phyloP scores from a whole-genome alignment of 176 grass and related monocot species.

The Musa troglodytarum region DNA sequence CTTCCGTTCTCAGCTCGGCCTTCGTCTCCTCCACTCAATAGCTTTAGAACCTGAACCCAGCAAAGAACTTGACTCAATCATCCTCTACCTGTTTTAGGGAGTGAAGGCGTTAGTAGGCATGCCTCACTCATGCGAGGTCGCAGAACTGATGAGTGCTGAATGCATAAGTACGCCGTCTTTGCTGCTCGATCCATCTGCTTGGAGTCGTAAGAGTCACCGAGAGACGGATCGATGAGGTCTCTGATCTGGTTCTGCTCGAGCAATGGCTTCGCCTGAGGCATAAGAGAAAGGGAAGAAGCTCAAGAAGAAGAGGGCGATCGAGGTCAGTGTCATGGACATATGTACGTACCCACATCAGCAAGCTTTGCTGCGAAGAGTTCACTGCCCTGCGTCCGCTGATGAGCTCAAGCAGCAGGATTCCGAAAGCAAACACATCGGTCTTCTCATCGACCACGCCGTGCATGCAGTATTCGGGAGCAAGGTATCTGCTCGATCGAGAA shows the following conservation, averaged over 20 bases:
- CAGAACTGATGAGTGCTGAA: conserved; percentile 27
- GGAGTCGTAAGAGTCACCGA: conserved; percentile 37
- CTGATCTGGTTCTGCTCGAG: conserved; percentile 15
- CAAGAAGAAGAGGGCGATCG: no score
- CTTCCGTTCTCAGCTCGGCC: background rate
- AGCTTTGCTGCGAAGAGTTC: conserved; percentile 43
- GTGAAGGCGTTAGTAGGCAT: conserved; percentile 42
- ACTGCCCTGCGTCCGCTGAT: conserved; percentile 61
- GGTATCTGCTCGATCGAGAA: conserved; percentile 33
- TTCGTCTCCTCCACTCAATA: background rate
- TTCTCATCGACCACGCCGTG: conserved; percentile 87
- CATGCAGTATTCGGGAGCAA: conserved; percentile 72
- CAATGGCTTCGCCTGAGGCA: conserved; percentile 40
- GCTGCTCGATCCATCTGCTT: conserved; percentile 36
- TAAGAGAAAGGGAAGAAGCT: background rate
- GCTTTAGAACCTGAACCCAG: conserved; percentile 4
- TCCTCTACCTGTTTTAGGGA: conserved; percentile 55
- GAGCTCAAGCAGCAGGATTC: conserved; percentile 68
- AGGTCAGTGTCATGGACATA: no score
- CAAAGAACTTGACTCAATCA: background rate
- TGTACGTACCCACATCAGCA: conserved; percentile 49
- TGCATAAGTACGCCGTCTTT: conserved; percentile 34
- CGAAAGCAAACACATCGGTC: conserved; percentile 65
- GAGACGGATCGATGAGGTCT: conserved; percentile 47
- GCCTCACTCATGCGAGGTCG: conserved; percentile 61